These are phyloP conservation scores for Apiospora arundinis DNA, from an alignment of 2,329 filamentous ascomycete genomes.

Conservation along the genomic window DNA sequence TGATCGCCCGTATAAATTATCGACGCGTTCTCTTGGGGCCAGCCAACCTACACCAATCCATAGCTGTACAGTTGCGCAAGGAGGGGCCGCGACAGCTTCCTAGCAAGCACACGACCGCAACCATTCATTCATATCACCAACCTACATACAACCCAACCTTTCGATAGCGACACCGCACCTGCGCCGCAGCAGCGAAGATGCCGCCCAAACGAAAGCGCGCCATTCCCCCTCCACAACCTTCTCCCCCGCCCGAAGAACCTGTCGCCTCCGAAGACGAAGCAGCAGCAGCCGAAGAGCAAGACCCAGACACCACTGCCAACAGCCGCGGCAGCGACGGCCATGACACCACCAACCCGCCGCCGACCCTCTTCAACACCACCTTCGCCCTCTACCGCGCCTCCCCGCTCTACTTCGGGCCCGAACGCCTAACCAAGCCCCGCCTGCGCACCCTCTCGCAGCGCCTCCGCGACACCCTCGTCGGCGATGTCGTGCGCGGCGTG, in stretches of 20 bases:
- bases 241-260: constrained; percentile 2
- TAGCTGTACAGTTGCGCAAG: constrained; percentile 1
- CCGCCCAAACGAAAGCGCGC: constrained; percentile 24
- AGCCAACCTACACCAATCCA: neutral
- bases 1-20: neutral
- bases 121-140: neutral
- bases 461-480: constrained; percentile 61
- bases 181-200: neutral
- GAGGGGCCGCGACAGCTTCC: constrained; percentile 4
- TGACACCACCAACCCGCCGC: constrained; percentile 27
- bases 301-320: constrained; percentile 20
- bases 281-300: neutral
- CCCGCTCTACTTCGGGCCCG: constrained; percentile 55
- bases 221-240: neutral
- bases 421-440: constrained; percentile 44
- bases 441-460: constrained; percentile 53
- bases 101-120: neutral
- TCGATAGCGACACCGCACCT: neutral
- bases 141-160: neutral
- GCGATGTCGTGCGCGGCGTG: constrained; percentile 65
- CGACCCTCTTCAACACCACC: constrained; percentile 59
- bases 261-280: constrained; percentile 15
- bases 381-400: constrained; percentile 64
- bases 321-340: constrained; percentile 21
- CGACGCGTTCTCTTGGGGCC: neutral